A percentile compares a stretch with the other conserved stretches of the same genome.
Evolutionary conservation across 768 basidiomycete genomes (phyloP).

Genomic region (Amanita pseudoporphyria): DNA sequence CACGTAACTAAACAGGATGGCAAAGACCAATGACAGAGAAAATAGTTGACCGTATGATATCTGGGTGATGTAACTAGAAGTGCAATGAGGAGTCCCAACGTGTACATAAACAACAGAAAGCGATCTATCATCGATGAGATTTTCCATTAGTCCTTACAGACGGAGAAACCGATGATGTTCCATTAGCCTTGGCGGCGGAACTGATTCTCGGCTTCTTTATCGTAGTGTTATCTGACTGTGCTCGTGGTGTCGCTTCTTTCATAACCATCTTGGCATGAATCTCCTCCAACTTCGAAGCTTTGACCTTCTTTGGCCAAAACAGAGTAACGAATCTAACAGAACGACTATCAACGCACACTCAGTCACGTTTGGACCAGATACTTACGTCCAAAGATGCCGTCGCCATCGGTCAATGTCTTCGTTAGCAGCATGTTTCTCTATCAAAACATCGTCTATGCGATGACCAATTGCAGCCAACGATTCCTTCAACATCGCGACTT

Average conservation of each 20-base stretch:
- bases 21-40: constrained; percentile 14
- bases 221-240: constrained; percentile 38
- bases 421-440: constrained; percentile 64
- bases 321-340: constrained; percentile 75
- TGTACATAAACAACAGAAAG: constrained; percentile 8
- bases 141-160: constrained; percentile 52
- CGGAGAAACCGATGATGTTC: constrained; percentile 30
- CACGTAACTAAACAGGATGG: constrained; percentile 13
- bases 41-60: constrained; percentile 3
- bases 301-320: constrained; percentile 98
- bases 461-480: constrained; percentile 90
- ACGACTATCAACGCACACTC: background rate
- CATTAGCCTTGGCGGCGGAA: constrained; percentile 42
- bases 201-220: constrained; percentile 53
- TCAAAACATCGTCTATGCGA: constrained; percentile 80
- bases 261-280: constrained; percentile 96
- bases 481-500: constrained; percentile 92
- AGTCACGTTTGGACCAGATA: constrained; percentile 16
- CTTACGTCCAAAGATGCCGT: constrained; percentile 94
- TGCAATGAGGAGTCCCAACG: constrained; percentile 13
- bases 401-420: constrained; percentile 84
- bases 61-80: constrained; percentile 8
- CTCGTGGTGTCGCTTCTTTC: constrained; percentile 65
- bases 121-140: constrained; percentile 38
- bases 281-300: constrained; percentile 85